phyloP scores from a whole-genome alignment of 768 basidiomycete genomes.

The Leccinum pellstonianum region DNA sequence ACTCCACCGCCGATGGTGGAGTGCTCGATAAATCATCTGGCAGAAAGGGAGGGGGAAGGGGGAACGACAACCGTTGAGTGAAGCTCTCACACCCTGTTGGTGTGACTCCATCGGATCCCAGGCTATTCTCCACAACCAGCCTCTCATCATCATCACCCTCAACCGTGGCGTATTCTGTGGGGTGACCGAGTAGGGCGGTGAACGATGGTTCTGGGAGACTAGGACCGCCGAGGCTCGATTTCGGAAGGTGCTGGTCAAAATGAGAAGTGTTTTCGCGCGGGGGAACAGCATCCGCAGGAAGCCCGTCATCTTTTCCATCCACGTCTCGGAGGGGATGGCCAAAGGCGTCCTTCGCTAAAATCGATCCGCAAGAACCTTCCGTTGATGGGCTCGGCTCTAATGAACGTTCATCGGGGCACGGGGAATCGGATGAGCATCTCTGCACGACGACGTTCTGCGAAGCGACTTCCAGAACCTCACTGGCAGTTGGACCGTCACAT shows the following conservation, averaged over 20 bases:
- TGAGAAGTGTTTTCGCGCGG: background rate
- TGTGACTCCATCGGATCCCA: background rate
- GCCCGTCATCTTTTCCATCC: background rate
- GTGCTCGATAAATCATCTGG: slow-evolving; percentile 5
- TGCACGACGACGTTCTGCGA: background rate
- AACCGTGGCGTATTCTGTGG: background rate
- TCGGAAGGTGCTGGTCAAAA: background rate
- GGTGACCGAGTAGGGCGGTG: background rate
- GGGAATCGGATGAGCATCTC: background rate
- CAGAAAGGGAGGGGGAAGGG: slow-evolving; percentile 16
- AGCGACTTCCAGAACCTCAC: background rate
- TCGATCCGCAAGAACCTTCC: background rate
- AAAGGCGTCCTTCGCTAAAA: background rate
- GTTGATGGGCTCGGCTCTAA: background rate
- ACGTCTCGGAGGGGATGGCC: background rate
- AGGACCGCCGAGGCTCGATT: background rate
- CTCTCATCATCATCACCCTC: background rate
- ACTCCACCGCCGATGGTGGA: slow-evolving; percentile 2
- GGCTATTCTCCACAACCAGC: background rate
- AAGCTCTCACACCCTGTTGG: background rate
- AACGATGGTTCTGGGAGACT: background rate
- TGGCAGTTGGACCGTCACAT: background rate
- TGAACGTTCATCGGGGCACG: background rate
- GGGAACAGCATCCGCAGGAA: background rate
- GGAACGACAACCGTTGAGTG: slow-evolving; percentile 20